Conservation (phyloP, 805 yeast species). For the Clavispora asparagi region DNA sequence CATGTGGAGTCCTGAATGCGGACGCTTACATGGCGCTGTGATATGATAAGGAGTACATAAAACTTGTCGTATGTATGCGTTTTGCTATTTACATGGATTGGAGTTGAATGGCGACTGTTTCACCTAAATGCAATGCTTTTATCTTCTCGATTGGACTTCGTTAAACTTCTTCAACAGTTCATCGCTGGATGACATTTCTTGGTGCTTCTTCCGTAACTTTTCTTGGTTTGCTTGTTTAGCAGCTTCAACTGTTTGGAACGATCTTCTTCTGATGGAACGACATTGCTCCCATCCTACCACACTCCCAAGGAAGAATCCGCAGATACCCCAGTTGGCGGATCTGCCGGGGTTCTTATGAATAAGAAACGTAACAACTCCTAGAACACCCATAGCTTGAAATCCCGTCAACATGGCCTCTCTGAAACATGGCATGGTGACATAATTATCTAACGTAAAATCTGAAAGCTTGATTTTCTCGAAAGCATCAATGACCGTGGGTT, state of each 20-base stretch:
- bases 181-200: slow-evolving; percentile 16
- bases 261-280: slow-evolving; percentile 60
- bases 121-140: background rate
- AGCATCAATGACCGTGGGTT: slow-evolving; percentile 30
- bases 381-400: slow-evolving; percentile 63
- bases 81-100: background rate
- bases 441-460: slow-evolving; percentile 49
- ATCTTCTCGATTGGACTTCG: slow-evolving; percentile 13
- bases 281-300: slow-evolving; percentile 93
- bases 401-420: slow-evolving; percentile 77
- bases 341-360: slow-evolving; percentile 57
- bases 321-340: slow-evolving; percentile 78
- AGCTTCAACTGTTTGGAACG: slow-evolving; percentile 59
- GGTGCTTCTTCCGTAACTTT: slow-evolving; percentile 28
- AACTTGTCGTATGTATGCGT: background rate
- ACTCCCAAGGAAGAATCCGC: slow-evolving; percentile 75
- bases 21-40: background rate
- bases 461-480: slow-evolving; percentile 36
- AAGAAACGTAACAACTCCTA: slow-evolving; percentile 61
- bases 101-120: background rate
- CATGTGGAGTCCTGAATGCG: too few relatives aligned
- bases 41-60: background rate
- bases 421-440: slow-evolving; percentile 67
- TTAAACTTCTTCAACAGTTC: slow-evolving; percentile 24
- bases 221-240: slow-evolving; percentile 52